phyloP scores from a whole-genome alignment of 805 yeast genomes.

The Candida peoriensis region DNA sequence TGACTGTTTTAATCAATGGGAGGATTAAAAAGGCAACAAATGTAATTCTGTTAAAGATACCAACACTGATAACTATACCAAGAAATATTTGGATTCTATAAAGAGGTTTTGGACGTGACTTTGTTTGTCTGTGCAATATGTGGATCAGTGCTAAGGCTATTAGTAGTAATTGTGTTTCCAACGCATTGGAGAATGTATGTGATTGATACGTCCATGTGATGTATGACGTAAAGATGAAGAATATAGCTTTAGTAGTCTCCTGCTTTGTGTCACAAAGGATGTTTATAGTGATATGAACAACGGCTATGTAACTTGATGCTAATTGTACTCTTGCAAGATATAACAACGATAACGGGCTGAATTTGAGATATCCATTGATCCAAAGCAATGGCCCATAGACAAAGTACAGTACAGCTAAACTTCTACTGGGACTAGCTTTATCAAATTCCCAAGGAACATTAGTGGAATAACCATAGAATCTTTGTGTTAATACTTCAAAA shows the following conservation, averaged over 20 bases:
- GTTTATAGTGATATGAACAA: constrained; percentile 35
- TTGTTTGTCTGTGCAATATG: constrained; percentile 17
- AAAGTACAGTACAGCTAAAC: constrained; percentile 62
- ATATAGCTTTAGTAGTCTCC: constrained; percentile 36
- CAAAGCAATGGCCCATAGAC: constrained; percentile 63
- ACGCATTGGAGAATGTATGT: constrained; percentile 84
- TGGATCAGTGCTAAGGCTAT: constrained; percentile 38
- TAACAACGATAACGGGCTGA: constrained; percentile 47
- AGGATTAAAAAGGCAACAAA: constrained; percentile 69
- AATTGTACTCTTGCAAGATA: constrained; percentile 48
- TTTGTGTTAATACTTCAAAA: constrained; percentile 49
- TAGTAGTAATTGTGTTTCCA: constrained; percentile 53
- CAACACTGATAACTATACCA: constrained; percentile 55
- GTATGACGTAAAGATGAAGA: constrained; percentile 51
- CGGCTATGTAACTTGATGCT: constrained; percentile 30
- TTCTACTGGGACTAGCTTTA: constrained; percentile 53
- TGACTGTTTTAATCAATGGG: constrained; percentile 49
- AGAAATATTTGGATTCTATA: constrained; percentile 23
- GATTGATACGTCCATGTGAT: constrained; percentile 75
- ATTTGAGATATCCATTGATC: constrained; percentile 27
- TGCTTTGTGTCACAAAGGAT: constrained; percentile 43
- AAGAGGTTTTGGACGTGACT: constrained; percentile 6
- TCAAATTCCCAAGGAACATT: constrained; percentile 81
- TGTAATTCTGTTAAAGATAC: constrained; percentile 81
- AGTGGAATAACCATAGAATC: constrained; percentile 38